These are phyloP conservation scores for Xylariaceae sp. DNA, from an alignment of 2,329 filamentous ascomycete genomes.

Conservation along the genomic window DNA sequence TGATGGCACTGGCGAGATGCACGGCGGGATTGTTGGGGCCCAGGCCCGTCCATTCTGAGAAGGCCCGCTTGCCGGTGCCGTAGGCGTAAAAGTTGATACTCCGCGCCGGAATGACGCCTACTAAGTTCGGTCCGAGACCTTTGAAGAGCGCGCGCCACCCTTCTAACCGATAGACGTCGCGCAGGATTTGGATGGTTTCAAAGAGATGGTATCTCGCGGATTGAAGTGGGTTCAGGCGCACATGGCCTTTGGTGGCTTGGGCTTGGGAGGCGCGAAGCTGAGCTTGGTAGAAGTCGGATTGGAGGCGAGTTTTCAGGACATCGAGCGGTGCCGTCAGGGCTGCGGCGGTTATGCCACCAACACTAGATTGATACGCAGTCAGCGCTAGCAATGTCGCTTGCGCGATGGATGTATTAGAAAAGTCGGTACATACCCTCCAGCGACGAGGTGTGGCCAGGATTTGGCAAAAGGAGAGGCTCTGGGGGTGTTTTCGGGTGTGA, in stretches of 20 bases:
- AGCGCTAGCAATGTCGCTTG: background rate
- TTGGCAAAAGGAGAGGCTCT: conserved; percentile 59
- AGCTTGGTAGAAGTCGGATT: conserved; percentile 90
- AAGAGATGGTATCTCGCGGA: conserved; percentile 71
- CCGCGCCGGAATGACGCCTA: conserved; percentile 84
- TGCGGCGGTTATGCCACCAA: conserved; percentile 87
- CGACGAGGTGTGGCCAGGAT: conserved; percentile 89
- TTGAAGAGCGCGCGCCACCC: conserved; percentile 89
- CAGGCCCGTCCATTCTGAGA: conserved; percentile 71
- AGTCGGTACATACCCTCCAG: conserved; percentile 69
- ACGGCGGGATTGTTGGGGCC: conserved; percentile 70
- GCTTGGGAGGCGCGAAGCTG: conserved; percentile 64
- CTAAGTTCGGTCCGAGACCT: conserved; percentile 83
- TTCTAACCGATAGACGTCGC: conserved; percentile 75
- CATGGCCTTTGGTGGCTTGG: conserved; percentile 57
- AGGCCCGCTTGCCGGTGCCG: conserved; percentile 82
- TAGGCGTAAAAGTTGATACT: conserved; percentile 95
- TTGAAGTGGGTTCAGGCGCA: conserved; percentile 61
- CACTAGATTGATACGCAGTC: conserved; percentile 43
- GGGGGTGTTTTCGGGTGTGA: conserved; percentile 43
- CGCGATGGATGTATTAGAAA: background rate
- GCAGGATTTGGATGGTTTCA: conserved; percentile 84
- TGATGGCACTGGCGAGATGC: conserved; percentile 72
- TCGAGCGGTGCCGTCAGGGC: conserved; percentile 93
- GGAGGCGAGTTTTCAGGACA: conserved; percentile 87